phyloP scores from a whole-genome alignment of 768 basidiomycete genomes.

The Kwoniella sp. region DNA sequence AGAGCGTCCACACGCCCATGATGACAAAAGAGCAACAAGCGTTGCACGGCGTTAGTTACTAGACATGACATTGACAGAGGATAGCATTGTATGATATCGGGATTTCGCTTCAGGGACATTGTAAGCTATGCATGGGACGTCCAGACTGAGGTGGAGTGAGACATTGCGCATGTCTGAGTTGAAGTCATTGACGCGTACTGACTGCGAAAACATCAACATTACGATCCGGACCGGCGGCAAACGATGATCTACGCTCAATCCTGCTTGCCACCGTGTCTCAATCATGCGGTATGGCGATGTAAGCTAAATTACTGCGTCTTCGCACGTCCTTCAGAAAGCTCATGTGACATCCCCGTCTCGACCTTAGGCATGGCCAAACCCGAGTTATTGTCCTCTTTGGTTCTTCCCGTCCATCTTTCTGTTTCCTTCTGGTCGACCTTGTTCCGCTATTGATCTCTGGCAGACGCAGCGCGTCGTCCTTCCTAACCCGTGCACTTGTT shows the following conservation, averaged over 20 bases:
- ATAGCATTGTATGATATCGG: constrained; percentile 5
- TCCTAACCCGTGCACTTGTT: background rate
- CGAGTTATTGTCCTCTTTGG: background rate
- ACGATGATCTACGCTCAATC: background rate
- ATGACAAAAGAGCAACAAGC: constrained; percentile 24
- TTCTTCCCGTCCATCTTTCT: background rate
- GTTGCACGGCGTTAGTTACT: constrained; percentile 20
- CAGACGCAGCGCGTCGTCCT: constrained; percentile 9
- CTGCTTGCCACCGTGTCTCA: background rate
- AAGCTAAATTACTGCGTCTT: too few relatives aligned
- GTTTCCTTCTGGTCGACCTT: background rate
- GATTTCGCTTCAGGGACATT: constrained; percentile 4
- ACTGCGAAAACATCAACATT: constrained; percentile 1
- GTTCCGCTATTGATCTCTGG: background rate
- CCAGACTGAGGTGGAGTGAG: constrained; percentile 10
- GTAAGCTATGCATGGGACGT: constrained; percentile 19
- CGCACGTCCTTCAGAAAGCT: background rate
- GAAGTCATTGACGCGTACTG: constrained; percentile 1
- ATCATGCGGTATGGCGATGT: background rate
- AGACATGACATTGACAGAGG: background rate
- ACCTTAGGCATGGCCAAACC: background rate
- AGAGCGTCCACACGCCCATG: constrained; percentile 35
- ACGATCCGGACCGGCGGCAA: constrained; percentile 8
- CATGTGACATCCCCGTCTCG: background rate
- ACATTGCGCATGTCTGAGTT: constrained; percentile 3